These are phyloP conservation scores for Rhodotorula sp. DNA, from an alignment of 1,284 basidiomycete genomes.

Conservation along the genomic window DNA sequence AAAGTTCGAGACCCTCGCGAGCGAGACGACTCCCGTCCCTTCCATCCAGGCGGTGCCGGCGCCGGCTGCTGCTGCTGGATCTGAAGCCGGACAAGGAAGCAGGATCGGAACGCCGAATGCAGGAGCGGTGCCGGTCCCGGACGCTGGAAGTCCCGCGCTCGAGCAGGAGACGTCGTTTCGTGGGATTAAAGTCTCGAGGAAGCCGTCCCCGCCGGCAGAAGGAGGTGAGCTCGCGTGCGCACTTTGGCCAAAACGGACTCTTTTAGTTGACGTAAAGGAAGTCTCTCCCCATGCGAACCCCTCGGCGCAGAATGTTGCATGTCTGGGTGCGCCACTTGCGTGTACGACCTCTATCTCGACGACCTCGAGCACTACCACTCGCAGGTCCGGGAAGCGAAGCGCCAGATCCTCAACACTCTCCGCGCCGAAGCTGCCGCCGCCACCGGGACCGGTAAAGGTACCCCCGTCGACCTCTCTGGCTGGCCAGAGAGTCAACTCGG, in stretches of 20 bases:
- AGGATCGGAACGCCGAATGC: neutral
- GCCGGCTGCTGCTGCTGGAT: neutral
- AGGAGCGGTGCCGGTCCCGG: neutral
- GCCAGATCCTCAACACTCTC: neutral
- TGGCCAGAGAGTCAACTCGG: neutral
- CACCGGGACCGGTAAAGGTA: slow-evolving; percentile 7
- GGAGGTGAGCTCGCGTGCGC: slow-evolving; percentile 13
- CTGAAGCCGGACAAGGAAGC: neutral
- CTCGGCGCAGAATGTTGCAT: slow-evolving; percentile 38
- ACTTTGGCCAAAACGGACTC: neutral
- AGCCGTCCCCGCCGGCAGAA: slow-evolving; percentile 15
- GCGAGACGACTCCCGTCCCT: slow-evolving; percentile 2
- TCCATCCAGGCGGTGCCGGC: slow-evolving; percentile 3
- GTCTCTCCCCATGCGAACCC: no score
- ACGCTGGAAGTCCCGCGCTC: neutral
- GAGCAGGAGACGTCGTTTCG: neutral
- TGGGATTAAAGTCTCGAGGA: slow-evolving; percentile 20
- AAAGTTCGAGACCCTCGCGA: slow-evolving; percentile 13
- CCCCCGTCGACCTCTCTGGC: neutral
- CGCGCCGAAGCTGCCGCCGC: neutral
- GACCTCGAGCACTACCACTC: slow-evolving; percentile 30
- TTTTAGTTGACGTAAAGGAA: no score
- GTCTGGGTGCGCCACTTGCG: slow-evolving; percentile 34
- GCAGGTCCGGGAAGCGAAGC: neutral
- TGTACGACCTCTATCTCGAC: slow-evolving; percentile 37